phyloP scores from a whole-genome alignment of 257 asterid species.

The Striga asiatica region DNA sequence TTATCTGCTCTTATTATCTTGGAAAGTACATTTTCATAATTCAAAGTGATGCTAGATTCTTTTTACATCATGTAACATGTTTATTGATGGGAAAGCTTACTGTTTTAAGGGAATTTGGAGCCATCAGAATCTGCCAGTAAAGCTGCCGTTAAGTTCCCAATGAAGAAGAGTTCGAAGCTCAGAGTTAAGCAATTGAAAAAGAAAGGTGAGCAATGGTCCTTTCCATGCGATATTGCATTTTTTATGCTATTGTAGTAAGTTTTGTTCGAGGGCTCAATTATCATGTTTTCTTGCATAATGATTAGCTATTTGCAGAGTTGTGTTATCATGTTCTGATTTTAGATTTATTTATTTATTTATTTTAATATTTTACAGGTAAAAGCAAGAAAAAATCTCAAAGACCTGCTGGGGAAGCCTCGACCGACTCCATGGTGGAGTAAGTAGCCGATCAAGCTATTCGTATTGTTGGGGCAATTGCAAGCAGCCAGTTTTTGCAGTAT shows the following conservation, averaged over 20 bases:
- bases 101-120: constrained; percentile 20
- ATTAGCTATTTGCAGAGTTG: neutral
- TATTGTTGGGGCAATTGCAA: too few species aligned
- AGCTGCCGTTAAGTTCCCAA: constrained; percentile 33
- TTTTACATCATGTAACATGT: neutral
- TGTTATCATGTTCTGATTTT: neutral
- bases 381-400: constrained; percentile 26
- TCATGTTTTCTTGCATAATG: neutral
- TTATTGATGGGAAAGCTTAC: constrained; percentile 2
- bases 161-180: constrained; percentile 57
- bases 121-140: constrained; percentile 24
- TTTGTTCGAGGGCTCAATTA: neutral
- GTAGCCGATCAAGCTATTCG: too few species aligned
- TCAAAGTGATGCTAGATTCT: neutral
- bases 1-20: too few species aligned
- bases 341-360: neutral
- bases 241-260: neutral
- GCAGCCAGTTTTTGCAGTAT: too few species aligned
- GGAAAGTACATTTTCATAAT: too few species aligned
- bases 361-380: constrained; percentile 35
- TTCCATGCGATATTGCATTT: too few species aligned
- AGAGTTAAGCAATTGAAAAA: constrained; percentile 44
- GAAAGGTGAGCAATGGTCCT: constrained; percentile 63
- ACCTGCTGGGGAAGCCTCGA: constrained; percentile 27
- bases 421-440: constrained; percentile 61